Evolutionary conservation across 768 basidiomycete genomes (phyloP).

Genomic region (Auricularia heimuer): DNA sequence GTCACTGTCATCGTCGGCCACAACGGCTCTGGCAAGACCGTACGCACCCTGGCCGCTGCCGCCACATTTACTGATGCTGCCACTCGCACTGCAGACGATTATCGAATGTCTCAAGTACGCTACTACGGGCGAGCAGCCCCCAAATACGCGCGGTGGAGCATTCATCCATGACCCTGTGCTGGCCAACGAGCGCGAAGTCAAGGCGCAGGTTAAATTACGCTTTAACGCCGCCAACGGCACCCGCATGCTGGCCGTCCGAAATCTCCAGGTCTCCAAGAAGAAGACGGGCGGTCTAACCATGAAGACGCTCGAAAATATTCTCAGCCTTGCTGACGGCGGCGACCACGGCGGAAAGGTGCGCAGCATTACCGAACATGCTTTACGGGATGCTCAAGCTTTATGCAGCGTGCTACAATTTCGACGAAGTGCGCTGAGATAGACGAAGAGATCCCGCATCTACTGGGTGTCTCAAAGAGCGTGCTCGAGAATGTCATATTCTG

Average conservation of each 20-base stretch:
- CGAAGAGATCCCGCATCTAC: slow-evolving; percentile 79
- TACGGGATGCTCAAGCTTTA: neutral
- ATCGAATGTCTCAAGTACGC: slow-evolving; percentile 99
- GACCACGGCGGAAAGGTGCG: slow-evolving; percentile 65
- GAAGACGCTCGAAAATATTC: slow-evolving; percentile 93
- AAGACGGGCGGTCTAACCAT: slow-evolving; percentile 82
- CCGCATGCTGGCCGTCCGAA: slow-evolving; percentile 83
- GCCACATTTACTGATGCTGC: neutral
- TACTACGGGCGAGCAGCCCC: slow-evolving; percentile 95
- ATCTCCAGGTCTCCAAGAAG: slow-evolving; percentile 87
- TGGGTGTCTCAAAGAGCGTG: slow-evolving; percentile 97
- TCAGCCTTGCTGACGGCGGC: slow-evolving; percentile 63
- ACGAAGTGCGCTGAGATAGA: slow-evolving; percentile 98
- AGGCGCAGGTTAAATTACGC: slow-evolving; percentile 82
- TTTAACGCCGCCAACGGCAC: slow-evolving; percentile 86
- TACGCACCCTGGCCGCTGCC: slow-evolving; percentile 13
- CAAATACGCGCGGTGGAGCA: slow-evolving; percentile 96
- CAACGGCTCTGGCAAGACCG: slow-evolving; percentile 96
- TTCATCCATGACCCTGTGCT: slow-evolving; percentile 99
- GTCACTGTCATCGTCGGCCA: slow-evolving; percentile 98
- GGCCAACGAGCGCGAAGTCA: slow-evolving; percentile 98
- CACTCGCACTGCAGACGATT: slow-evolving; percentile 46
- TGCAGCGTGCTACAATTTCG: slow-evolving; percentile 78
- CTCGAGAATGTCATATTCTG: slow-evolving; percentile 99
- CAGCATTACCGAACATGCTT: neutral